Percentiles rank a stretch among this genome's conserved stretches.
These are phyloP conservation scores for Diaporthe longicolla DNA, from an alignment of 2,329 filamentous ascomycete species.

Conservation along the genomic window DNA sequence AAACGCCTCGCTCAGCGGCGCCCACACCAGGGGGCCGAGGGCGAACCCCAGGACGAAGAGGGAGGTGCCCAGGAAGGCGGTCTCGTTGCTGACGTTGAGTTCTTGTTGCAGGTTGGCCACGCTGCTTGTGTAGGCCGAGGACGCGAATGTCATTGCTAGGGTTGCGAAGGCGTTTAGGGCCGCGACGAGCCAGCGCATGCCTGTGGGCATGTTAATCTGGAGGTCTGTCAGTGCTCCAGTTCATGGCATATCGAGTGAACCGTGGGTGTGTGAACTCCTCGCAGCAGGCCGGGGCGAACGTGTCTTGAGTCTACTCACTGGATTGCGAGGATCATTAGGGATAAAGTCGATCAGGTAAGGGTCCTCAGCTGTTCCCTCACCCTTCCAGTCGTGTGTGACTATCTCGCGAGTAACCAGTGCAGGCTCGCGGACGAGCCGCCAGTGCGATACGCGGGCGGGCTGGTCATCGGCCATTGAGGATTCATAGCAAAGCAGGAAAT, in stretches of 20 bases:
- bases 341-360: conserved; percentile 42
- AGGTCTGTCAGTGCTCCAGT: not conserved
- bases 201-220: conserved; percentile 39
- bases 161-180: conserved; percentile 45
- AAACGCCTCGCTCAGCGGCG: conserved; percentile 72
- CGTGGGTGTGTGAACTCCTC: too few species aligned
- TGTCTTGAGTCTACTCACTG: not conserved
- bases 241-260: not conserved
- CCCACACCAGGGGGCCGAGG: conserved; percentile 70
- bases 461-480: conserved; percentile 24
- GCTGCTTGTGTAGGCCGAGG: conserved; percentile 62
- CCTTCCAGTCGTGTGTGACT: conserved; percentile 24
- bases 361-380: conserved; percentile 27
- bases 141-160: conserved; percentile 61
- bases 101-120: conserved; percentile 55
- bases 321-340: conserved; percentile 31
- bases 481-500: not conserved
- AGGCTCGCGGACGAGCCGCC: conserved; percentile 28
- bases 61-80: conserved; percentile 63
- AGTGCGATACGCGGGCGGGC: conserved; percentile 27
- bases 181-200: conserved; percentile 58
- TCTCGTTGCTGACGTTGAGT: conserved; percentile 57
- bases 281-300: too few species aligned
- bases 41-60: conserved; percentile 71
- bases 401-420: conserved; percentile 6